Base-by-base conservation (phyloP, 148 eudicot species). In the Rhododendron simsii region DNA sequence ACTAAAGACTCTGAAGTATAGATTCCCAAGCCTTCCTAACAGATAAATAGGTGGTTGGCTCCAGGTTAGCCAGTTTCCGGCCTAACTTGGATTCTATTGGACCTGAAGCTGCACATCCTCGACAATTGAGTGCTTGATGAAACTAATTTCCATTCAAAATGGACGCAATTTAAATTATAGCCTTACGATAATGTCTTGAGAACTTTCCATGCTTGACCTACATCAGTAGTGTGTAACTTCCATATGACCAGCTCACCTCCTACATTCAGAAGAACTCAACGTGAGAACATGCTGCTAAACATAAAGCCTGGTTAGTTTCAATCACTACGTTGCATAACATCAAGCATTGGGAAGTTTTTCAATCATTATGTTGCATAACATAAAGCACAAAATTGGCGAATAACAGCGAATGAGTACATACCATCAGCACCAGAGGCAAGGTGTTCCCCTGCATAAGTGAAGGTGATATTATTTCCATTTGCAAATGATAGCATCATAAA, bases 341-440 rank as follows among this genome's bases (percentile, higher is more conserved):
- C 73, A 67, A 69, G 57, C 65, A 80, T 69, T 74, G 21, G 53
- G 67, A 44, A 51, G 71, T n/a, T 83, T 37, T 26, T 26, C 30
- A 39, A 44, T 7, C 77, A 87, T 33, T n/a, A 65, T 6, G 4
- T 13, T 26, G 78, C 59, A 28, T 39, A 26, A 55, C 82, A 20
- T 63, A 63, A 65, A 65, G 73, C 73, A 65, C 33, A 65, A 53
- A 37, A 59, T 16, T 15, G 23, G 85, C 3, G 2, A 30, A 63
- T 74, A 37, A 55, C 41, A 69, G 45, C 14, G 7, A 10, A 8
- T n/a, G 80, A 81, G 87, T 12, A 47, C 93, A 61, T 91, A 97
- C 99, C 99, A 90, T 97, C 99, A 87, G 98, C 99, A 87, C 99
- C 98, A 81, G 99, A 97, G 82, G 98, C 99, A 84, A 97, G 93